Evolutionary conservation across 257 asterid species (phyloP), one percentile per base, ranked within the genome.

Genomic region (Cinchona pubescens): DNA sequence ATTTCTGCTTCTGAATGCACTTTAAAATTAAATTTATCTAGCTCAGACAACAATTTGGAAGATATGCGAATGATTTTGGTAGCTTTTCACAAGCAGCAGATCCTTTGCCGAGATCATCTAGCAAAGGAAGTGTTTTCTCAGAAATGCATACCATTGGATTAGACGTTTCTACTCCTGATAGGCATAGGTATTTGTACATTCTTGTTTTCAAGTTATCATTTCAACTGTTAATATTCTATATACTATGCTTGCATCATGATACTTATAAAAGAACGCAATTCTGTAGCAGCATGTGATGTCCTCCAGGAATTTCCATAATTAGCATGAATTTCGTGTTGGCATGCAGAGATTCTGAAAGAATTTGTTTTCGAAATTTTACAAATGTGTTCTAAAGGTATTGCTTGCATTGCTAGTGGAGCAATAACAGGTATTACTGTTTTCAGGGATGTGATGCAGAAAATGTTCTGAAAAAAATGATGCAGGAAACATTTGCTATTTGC

Each of bases 101-200:
- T 79, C 82, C 79, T 48, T 83, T 83, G 79, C 75, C 87, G 40
- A 76, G 81, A 61, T 75, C 86, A 62, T 73, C 78, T 59, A 69
- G 78, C 85, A 81, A 71, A 38, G 80, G 56, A 73, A 67, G 66
- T 72, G 80, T 76, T 82, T 75, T 75, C 56, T 49, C 75, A 45
- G 85, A 82, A 84, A 79, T 34, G 75, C 69, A 80, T 78, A 65
- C 67, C 74, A 53, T 42, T 32, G 27, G 76, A 71, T 77, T 84
- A 34, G 87, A 86, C 48, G 82, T 60, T 81, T 82, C 81, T 83
- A 73, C 87, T 63, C 75, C 87, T 75, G 61, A 78, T 81, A 86
- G 97, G 97, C 90, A 78, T 81, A 86, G 97, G 97, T 92, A 72
- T 55, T 81, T 46, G n/a, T 27, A 55, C 68, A 72, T 23, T 75